Conservation (phyloP, 495 filamentous ascomycete genomes). For the Trichoderma virens region DNA sequence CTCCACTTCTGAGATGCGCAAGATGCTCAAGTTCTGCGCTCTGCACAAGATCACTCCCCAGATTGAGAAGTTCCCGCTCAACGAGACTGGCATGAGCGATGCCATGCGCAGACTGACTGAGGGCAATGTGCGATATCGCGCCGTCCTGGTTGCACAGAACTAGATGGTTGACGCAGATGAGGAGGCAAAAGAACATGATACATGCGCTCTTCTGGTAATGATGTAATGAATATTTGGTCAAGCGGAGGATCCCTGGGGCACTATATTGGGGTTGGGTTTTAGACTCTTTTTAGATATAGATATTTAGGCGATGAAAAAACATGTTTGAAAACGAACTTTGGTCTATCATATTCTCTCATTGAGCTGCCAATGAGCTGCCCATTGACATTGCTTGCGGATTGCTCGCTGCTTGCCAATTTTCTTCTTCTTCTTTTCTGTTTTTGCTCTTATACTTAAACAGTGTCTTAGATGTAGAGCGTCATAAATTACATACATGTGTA, state of each 20-base stretch:
- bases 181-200: not conserved
- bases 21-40: slow-evolving; percentile 72
- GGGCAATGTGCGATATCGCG: not conserved
- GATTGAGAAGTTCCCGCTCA: slow-evolving; percentile 63
- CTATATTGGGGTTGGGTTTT: not conserved
- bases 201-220: not conserved
- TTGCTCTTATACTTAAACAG: too few relatives aligned
- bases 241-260: not conserved
- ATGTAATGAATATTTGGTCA: not conserved
- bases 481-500: too few relatives aligned
- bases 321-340: not conserved
- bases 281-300: not conserved
- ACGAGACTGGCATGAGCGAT: slow-evolving; percentile 56
- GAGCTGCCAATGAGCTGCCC: too few relatives aligned
- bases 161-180: not conserved
- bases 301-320: not conserved
- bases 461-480: too few relatives aligned
- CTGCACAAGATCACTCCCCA: slow-evolving; percentile 68
- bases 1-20: slow-evolving; percentile 60
- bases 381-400: too few relatives aligned
- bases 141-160: not conserved
- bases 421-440: not conserved
- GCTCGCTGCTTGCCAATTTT: not conserved
- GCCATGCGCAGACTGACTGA: not conserved
- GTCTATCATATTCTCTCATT: not conserved